Evolutionary conservation across 108 stramenopile species (phyloP), one percentile per base, ranked within the genome.

Genomic region (Hondaea fermentalgiana): DNA sequence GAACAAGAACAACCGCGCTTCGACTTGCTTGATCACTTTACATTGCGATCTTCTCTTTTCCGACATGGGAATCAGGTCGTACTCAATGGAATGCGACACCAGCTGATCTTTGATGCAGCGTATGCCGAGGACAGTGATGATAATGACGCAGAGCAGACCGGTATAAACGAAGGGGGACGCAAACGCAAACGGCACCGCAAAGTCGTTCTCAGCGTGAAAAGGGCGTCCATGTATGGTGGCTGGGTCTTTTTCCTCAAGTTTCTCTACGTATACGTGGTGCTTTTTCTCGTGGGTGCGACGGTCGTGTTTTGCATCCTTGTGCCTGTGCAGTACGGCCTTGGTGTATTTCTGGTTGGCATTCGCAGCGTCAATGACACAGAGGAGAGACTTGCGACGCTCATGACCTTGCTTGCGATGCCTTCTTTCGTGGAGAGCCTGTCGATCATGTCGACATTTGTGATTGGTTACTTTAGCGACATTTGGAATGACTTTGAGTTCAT

Each of bases 401-500:
- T 83, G 49, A 53, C 76, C 17, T 23, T 83, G 45, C 45, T 83
- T 0, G 76, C 76, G 4, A 47, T 83, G 49, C 76, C 76, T 19
- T 25, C n/a, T 1, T 83, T 83, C 51, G 76, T 83, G 25, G 51
- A 83, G n/a, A 83, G 49, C 51, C 76, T 83, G 43, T 83, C 76
- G n/a, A 53, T 83, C 51, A 47, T 83, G 49, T 53, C 51, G 25
- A 83, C 76, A 6, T 23, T 83, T 12, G 12, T 47, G 6, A 4
- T 83, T 53, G 76, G 76, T 4, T 83, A 53, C 51, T 53, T 83
- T 47, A 53, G n/a, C n/a, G 76, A 83, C 28, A 83, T 83, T 23
- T 83, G 76, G 76, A 83, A 83, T 23, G 76, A 83, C 51, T 83
- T 83, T 83, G 76, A 83, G 51, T 83, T 83, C 76, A 83, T 83